Conservation (phyloP, 805 yeast species). For the Saccharomycopsis schoenii region DNA sequence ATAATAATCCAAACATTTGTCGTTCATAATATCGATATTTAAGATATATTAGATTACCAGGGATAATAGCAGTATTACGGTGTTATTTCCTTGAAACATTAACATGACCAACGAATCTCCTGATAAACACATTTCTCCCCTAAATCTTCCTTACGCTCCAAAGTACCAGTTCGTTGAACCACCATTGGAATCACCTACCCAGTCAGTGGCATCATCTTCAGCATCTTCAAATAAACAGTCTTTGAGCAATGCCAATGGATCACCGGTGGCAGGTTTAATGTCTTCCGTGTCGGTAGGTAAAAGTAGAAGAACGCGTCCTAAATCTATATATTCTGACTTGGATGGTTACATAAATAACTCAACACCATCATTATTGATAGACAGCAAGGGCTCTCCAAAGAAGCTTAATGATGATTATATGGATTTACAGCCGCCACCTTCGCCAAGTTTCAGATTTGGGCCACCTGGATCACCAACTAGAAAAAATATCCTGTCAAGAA, state of each 20-base stretch:
- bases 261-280: background rate
- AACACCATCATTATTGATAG: conserved; percentile 11
- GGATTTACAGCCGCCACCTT: conserved; percentile 6
- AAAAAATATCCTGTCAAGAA: background rate
- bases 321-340: conserved; percentile 16
- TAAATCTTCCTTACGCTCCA: background rate
- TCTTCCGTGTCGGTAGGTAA: background rate
- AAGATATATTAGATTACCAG: no score
- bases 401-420: background rate
- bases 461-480: conserved; percentile 17
- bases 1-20: background rate
- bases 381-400: conserved; percentile 8
- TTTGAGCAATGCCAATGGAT: background rate
- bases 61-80: no score
- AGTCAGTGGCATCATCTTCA: background rate
- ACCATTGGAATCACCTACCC: background rate
- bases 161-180: background rate
- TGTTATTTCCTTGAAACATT: background rate
- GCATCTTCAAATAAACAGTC: background rate
- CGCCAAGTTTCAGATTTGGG: conserved; percentile 2
- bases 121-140: background rate
- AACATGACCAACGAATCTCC: background rate
- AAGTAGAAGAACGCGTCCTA: conserved; percentile 14
- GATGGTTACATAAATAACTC: conserved; percentile 15
- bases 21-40: no score